Conservation (phyloP, 192 early-diverging fungal genomes). For the Coemansia aciculifera region DNA sequence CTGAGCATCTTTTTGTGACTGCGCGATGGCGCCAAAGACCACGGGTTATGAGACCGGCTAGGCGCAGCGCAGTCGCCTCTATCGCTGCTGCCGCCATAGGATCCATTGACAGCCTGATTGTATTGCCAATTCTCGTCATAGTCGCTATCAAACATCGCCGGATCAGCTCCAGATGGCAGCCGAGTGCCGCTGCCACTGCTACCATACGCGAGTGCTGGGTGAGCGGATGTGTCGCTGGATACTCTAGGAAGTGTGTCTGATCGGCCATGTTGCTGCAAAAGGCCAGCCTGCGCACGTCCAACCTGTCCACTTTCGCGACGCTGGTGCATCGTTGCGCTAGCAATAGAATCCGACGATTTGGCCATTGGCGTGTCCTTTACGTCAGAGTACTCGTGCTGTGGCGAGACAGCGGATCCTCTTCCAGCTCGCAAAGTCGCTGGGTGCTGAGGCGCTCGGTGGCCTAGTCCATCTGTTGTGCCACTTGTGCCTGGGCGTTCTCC, state of each 20-base stretch:
- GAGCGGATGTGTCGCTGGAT: background rate
- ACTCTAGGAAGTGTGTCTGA: background rate
- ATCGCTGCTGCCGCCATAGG: background rate
- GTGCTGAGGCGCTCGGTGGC: constrained; percentile 9
- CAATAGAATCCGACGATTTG: constrained; percentile 13
- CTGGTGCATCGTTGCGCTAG: constrained; percentile 2
- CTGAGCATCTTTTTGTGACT: constrained; percentile 28
- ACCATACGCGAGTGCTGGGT: background rate
- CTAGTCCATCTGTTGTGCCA: background rate
- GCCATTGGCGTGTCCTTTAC: constrained; percentile 3
- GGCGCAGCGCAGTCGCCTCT: background rate
- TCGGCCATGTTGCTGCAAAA: background rate
- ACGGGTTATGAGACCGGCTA: constrained; percentile 16
- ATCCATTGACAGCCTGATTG: background rate
- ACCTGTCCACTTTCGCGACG: constrained; percentile 21
- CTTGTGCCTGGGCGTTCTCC: constrained; percentile 15
- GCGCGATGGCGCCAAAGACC: constrained; percentile 18
- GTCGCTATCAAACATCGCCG: background rate
- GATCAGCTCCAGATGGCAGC: background rate
- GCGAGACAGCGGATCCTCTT: constrained; percentile 15
- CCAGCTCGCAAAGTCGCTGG: constrained; percentile 15
- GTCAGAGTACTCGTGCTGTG: constrained; percentile 9
- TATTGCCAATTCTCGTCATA: background rate
- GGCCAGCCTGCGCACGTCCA: background rate
- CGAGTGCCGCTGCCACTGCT: background rate